A percentile compares a stretch with the other conserved stretches of the same genome.
Conservation (phyloP, 2,329 filamentous ascomycete species). For the Colletotrichum lini region DNA sequence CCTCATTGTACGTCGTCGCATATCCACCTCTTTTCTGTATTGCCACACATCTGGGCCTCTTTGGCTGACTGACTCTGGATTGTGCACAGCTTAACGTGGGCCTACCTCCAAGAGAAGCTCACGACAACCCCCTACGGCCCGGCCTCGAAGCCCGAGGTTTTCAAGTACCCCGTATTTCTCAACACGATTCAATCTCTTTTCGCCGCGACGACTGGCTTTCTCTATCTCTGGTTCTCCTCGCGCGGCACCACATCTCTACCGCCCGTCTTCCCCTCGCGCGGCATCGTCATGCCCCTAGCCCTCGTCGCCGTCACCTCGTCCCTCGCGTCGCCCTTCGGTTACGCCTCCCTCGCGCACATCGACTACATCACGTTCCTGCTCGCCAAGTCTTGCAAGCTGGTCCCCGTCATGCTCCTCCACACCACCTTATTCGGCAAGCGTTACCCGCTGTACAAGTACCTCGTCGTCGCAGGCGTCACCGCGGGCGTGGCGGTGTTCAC, state of each 20-base stretch:
- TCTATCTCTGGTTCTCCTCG: conserved; percentile 82
- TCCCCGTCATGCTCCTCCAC: conserved; percentile 98
- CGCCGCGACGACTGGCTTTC: conserved; percentile 83
- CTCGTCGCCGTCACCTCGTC: conserved; percentile 88
- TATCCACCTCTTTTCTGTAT: too few relatives aligned
- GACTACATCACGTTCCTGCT: conserved; percentile 99
- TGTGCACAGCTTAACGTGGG: conserved; percentile 85
- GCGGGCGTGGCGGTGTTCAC: conserved; percentile 96
- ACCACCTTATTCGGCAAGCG: conserved; percentile 89
- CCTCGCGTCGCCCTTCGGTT: conserved; percentile 95
- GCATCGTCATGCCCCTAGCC: conserved; percentile 83
- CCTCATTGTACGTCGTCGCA: conserved; percentile 81
- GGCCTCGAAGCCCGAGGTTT: conserved; percentile 76
- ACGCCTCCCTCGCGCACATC: conserved; percentile 91
- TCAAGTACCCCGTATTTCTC: conserved; percentile 94
- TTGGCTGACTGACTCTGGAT: conserved; percentile 4
- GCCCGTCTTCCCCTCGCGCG: conserved; percentile 81
- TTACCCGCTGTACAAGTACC: conserved; percentile 97
- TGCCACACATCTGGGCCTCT: neutral
- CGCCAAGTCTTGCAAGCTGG: conserved; percentile 96
- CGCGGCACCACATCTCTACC: conserved; percentile 63
- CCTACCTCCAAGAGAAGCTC: conserved; percentile 95
- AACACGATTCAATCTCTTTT: conserved; percentile 96
- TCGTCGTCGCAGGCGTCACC: conserved; percentile 92
- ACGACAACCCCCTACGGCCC: conserved; percentile 91